These are phyloP conservation scores for Theobroma grandiflorum DNA, from an alignment of 441 rosid genomes.

Conservation along the genomic window DNA sequence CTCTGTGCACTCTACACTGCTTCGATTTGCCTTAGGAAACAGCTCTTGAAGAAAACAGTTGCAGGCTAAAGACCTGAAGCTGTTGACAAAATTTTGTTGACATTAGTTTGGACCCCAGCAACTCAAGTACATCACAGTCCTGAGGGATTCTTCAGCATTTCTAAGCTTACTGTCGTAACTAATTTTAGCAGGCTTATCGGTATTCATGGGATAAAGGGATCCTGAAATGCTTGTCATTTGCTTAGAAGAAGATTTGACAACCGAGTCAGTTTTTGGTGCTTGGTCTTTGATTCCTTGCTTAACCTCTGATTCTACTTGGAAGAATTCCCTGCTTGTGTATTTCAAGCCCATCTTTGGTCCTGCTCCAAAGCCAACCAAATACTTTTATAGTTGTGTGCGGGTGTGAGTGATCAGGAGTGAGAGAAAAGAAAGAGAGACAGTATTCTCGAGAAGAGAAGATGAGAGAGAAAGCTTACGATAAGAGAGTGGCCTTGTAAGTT, in stretches of 20 bases:
- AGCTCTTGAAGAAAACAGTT: not conserved
- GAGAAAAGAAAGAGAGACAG: not conserved
- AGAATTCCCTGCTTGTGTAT: conserved; percentile 31
- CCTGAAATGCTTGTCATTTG: conserved; percentile 28
- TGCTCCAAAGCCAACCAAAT: not conserved
- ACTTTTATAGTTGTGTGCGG: not conserved
- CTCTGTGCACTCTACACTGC: not conserved
- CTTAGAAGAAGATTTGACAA: conserved; percentile 30
- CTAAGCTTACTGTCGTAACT: conserved; percentile 29
- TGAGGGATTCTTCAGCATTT: conserved; percentile 50
- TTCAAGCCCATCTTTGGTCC: conserved; percentile 25
- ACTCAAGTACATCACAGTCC: conserved; percentile 56
- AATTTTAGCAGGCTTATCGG: conserved; percentile 10
- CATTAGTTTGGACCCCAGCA: conserved; percentile 48
- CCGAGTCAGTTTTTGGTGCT: conserved; percentile 22
- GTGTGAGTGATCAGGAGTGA: not conserved
- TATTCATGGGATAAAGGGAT: conserved; percentile 15
- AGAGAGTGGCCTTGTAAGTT: not conserved
- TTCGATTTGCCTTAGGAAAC: not conserved
- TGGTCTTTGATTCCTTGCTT: conserved; percentile 32
- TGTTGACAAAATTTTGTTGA: not conserved
- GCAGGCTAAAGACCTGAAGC: not conserved
- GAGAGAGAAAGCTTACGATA: not conserved
- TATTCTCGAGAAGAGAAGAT: not conserved
- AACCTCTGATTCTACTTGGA: conserved; percentile 29